Evolutionary conservation across 225 moss, liverwort and hornwort species (phyloP), one percentile per base, ranked within the genome.

Genomic region (Polytrichum formosum): DNA sequence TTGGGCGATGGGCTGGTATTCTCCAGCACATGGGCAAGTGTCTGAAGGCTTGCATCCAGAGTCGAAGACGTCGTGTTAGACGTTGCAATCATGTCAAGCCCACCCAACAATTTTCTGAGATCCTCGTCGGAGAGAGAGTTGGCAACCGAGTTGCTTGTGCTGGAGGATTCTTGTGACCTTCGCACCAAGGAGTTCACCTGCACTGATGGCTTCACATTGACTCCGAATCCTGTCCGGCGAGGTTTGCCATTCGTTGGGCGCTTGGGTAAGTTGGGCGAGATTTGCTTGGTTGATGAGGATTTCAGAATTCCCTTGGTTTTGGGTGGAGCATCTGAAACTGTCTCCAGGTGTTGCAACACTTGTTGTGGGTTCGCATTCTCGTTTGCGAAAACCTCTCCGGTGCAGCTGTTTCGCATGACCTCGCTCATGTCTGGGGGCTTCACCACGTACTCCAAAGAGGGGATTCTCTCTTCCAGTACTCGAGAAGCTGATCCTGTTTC

Each of bases 321-420:
- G 0, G 18, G 4, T 55, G 71, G 74, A 1, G 60, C 76, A 22
- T 81, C 83, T 46, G 46, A 46, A 0, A 56, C 66, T 0, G 78
- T 67, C 18, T 81, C 86, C 8, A 79, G 70, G 9, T 31, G 76
- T 23, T 70, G 70, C 10, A 84, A 84, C 6, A 79, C 72, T 8
- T 55, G 76, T 23, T 70, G 70, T 18, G 87, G 87, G 23, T 54
- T 70, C 16, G 79, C 77, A 20, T 87, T 87, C 75, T 87, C 87
- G 74, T 87, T 87, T 5, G n/a, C 87, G 26, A 87, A 87, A 0
- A 84, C 84, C 73, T 87, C 87, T 28, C 87, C 87, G 1, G 87
- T 87, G 46, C 81, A 84, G 68, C 84, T 87, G 70, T 87, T 87
- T 7, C 87, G 76, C 71, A 87, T 84, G 67, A 87, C 70, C 73